Evolutionary conservation across 805 yeast species (phyloP).

Genomic region (Yarrowia yakushimensis): DNA sequence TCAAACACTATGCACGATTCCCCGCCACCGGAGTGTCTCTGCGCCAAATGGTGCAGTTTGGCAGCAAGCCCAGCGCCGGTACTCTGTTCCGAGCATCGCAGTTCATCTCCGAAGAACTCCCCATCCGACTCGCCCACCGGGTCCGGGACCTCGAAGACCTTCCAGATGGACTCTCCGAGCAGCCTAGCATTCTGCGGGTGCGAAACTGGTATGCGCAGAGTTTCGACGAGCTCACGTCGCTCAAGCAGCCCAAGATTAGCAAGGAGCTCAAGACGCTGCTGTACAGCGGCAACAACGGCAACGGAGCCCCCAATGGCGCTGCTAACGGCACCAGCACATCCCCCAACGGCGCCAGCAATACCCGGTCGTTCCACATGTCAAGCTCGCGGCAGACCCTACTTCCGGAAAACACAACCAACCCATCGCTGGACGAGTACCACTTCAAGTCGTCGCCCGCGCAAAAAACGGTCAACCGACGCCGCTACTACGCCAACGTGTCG

Average conservation of each 20-base stretch:
- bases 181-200: slow-evolving; percentile 73
- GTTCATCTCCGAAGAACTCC: slow-evolving; percentile 80
- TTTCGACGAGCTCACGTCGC: slow-evolving; percentile 67
- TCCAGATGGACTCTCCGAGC: slow-evolving; percentile 67
- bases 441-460: slow-evolving; percentile 20
- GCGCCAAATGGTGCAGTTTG: slow-evolving; percentile 89
- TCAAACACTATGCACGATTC: slow-evolving; percentile 62
- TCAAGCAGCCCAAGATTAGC: slow-evolving; percentile 56
- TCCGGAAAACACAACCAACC: slow-evolving; percentile 27
- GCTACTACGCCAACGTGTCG: slow-evolving; percentile 50
- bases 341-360: neutral
- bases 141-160: slow-evolving; percentile 79
- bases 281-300: slow-evolving; percentile 31
- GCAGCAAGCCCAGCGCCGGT: slow-evolving; percentile 74
- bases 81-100: slow-evolving; percentile 77
- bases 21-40: slow-evolving; percentile 82
- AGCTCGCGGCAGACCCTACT: slow-evolving; percentile 21
- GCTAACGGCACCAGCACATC: neutral
- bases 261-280: slow-evolving; percentile 38
- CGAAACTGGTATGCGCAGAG: slow-evolving; percentile 89
- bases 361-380: slow-evolving; percentile 1
- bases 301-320: slow-evolving; percentile 22
- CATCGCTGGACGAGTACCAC: slow-evolving; percentile 26
- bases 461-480: slow-evolving; percentile 33
- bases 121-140: slow-evolving; percentile 79